Base-by-base conservation (phyloP, 116 monocot species). In the Cymodocea nodosa region DNA sequence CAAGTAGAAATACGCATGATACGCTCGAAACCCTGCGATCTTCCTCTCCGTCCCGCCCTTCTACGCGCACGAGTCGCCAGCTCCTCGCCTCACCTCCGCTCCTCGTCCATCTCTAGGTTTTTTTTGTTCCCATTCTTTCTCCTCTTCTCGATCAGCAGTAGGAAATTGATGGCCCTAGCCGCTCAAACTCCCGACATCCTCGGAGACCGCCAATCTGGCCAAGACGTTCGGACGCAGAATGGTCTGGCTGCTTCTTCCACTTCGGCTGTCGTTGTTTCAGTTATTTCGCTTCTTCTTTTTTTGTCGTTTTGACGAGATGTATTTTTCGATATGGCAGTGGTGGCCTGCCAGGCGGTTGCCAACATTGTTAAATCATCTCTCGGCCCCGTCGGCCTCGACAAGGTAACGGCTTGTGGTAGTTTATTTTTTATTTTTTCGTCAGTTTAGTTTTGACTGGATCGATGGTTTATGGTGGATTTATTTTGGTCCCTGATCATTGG, bases 361-460 rank as follows among this genome's bases (percentile, higher is more conserved):
- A 97, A 97, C 75, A 91, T 97, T 59, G 91, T 97, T 54, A 91
- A 91, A 76, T 91, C 97, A 11, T 97, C 91, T 15, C 91, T 97
- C 34, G 97, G 97, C 5, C 91, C 97, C 15, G 97, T 97, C 16
- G 97, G 91, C 25, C 91, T 97, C 50, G 97, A 97, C 70, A 97
- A 97, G 97, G 97, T 97, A 75, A 58, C 56, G 4, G 16, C 18
- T 5, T 15, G 34, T 36, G 30, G 30, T 30, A 1, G 19, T 9
- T 56, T 23, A 4, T 23, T 23, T 56, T 56, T 8, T 20, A 22
- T 56, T 10, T 56, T 56, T 44, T 44, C 11, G 56, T 56, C n/a
- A 0, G 56, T n/a, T 56, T 56, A 22, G 19, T 22, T 34, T 56
- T n/a, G 53, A 19, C 3, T 11, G 53, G 4, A n/a, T 54, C 15